phyloP scores from a whole-genome alignment of 2,329 filamentous ascomycete genomes.

The Orbilia javanica region DNA sequence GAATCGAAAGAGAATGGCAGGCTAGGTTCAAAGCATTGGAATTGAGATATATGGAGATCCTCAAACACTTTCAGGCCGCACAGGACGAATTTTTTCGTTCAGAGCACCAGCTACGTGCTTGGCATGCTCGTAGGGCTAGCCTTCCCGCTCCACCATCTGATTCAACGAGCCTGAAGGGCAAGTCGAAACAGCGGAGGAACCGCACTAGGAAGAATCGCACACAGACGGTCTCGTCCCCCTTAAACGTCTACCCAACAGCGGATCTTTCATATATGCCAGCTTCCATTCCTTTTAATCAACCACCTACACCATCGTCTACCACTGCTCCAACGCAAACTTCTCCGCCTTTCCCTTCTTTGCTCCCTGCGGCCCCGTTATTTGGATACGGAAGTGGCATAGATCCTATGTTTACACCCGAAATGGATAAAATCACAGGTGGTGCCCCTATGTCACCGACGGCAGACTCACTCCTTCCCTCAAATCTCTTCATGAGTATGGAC shows the following conservation, averaged over 20 bases:
- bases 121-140: conserved; percentile 64
- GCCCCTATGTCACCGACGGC: conserved; percentile 83
- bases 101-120: conserved; percentile 60
- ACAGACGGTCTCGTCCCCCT: conserved; percentile 63
- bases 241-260: conserved; percentile 66
- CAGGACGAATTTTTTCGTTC: conserved; percentile 62
- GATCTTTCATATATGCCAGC: conserved; percentile 64
- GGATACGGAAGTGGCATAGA: conserved; percentile 70
- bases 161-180: conserved; percentile 58
- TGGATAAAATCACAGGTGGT: conserved; percentile 69
- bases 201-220: conserved; percentile 66
- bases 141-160: conserved; percentile 55
- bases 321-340: conserved; percentile 64
- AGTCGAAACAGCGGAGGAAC: conserved; percentile 64
- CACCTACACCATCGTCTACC: conserved; percentile 47
- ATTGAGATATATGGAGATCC: conserved; percentile 64
- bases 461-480: conserved; percentile 78
- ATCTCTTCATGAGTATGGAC: conserved; percentile 72
- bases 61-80: conserved; percentile 51
- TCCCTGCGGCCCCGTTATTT: conserved; percentile 68
- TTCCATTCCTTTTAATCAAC: conserved; percentile 65
- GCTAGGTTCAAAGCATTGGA: conserved; percentile 71
- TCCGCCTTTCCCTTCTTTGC: conserved; percentile 64
- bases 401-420: conserved; percentile 45
- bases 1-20: conserved; percentile 70